These are phyloP conservation scores for Amphichorda felina DNA, from an alignment of 2,329 filamentous ascomycete species.

Conservation along the genomic window DNA sequence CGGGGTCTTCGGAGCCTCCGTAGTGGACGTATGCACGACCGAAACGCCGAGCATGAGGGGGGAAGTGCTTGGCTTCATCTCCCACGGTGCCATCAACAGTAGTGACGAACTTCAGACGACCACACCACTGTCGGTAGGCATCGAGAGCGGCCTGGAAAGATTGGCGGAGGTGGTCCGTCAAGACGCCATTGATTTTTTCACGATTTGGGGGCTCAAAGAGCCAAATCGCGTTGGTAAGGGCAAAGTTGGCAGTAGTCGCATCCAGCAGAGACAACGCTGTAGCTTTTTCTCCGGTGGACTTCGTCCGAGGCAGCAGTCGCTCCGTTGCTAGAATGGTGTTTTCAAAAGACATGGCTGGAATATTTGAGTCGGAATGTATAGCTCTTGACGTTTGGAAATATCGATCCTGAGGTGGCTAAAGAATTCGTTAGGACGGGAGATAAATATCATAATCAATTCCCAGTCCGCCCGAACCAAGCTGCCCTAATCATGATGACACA, in stretches of 20 bases:
- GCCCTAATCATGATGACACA: no score
- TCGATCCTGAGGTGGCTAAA: no score
- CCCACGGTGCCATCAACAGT: slow-evolving; percentile 5
- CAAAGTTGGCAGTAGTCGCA: slow-evolving; percentile 10
- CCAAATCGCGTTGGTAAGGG: slow-evolving; percentile 10
- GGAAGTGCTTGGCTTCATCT: slow-evolving; percentile 6
- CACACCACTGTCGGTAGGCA: slow-evolving; percentile 10
- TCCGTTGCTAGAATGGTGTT: no score
- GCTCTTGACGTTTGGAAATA: no score
- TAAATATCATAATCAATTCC: no score
- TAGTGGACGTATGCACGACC: slow-evolving; percentile 10
- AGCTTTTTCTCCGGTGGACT: no score
- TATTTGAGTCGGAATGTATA: no score
- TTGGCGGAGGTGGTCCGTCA: slow-evolving; percentile 6
- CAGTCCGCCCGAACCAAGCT: no score
- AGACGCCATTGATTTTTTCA: no score
- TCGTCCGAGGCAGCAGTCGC: no score
- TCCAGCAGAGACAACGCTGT: slow-evolving; percentile 12
- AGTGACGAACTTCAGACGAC: slow-evolving; percentile 7
- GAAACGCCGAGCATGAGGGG: slow-evolving; percentile 9
- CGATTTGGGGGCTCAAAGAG: slow-evolving; percentile 8
- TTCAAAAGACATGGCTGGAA: no score
- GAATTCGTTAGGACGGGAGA: no score
- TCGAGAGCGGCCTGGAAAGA: slow-evolving; percentile 6
- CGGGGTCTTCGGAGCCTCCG: slow-evolving; percentile 7